Evolutionary conservation across 495 filamentous ascomycete species (phyloP).

Genomic region (Trichoderma asperelloides): DNA sequence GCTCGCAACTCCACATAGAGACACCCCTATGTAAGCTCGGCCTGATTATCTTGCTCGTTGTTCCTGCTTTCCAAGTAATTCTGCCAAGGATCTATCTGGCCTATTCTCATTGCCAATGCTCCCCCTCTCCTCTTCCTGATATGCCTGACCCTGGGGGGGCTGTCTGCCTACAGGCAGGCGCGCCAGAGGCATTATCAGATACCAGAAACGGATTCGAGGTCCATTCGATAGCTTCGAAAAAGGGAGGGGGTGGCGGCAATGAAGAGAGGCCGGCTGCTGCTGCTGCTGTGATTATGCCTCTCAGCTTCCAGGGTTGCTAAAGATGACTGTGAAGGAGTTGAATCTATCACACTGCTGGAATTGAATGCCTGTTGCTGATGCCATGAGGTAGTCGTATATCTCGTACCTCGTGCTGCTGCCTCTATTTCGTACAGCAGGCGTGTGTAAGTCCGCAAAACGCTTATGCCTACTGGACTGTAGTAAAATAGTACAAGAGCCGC

Average conservation of each 20-base stretch:
- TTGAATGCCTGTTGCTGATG: not conserved
- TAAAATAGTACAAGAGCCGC: not conserved
- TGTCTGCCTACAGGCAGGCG: not conserved
- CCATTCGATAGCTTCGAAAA: not conserved
- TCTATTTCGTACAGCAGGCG: too few species aligned
- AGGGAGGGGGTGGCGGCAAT: not conserved
- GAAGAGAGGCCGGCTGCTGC: not conserved
- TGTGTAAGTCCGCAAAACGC: too few species aligned
- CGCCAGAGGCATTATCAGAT: too few species aligned
- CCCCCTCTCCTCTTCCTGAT: not conserved
- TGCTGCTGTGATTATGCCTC: not conserved
- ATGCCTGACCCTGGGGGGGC: not conserved
- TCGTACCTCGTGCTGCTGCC: too few species aligned
- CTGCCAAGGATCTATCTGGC: not conserved
- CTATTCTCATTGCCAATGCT: not conserved
- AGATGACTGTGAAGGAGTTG: not conserved
- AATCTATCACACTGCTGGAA: not conserved
- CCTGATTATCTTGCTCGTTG: not conserved
- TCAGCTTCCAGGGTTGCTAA: not conserved
- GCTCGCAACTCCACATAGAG: not conserved
- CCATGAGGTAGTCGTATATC: not conserved
- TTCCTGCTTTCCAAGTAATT: not conserved
- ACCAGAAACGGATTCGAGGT: not conserved
- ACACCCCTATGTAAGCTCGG: not conserved
- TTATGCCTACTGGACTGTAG: too few species aligned